phyloP scores from a whole-genome alignment of 2,329 filamentous ascomycete species.

The Verticillium isaacii region DNA sequence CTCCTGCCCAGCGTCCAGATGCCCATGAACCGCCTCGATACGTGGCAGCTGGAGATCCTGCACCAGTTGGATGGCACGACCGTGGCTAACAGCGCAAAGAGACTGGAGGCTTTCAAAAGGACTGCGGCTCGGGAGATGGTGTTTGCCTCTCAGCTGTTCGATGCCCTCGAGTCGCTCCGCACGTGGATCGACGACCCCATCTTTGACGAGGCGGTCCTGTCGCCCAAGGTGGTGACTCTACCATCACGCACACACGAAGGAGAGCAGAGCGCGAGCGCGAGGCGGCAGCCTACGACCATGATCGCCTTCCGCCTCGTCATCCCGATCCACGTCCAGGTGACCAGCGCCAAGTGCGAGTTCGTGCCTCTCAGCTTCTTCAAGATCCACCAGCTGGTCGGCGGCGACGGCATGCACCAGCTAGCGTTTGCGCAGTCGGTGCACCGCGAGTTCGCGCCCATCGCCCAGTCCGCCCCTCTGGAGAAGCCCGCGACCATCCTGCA shows the following conservation, averaged over 20 bases:
- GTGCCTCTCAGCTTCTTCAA: slow-evolving; percentile 62
- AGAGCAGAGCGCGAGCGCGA: slow-evolving; percentile 13
- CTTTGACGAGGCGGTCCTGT: slow-evolving; percentile 41
- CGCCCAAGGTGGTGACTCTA: slow-evolving; percentile 35
- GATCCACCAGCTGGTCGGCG: slow-evolving; percentile 58
- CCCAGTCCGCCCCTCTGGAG: slow-evolving; percentile 26
- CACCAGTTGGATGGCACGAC: slow-evolving; percentile 41
- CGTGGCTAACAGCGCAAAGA: slow-evolving; percentile 31
- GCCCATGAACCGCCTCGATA: slow-evolving; percentile 45
- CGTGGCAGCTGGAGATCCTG: slow-evolving; percentile 51
- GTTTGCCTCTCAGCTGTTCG: slow-evolving; percentile 40
- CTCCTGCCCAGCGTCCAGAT: slow-evolving; percentile 57
- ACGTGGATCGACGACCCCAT: slow-evolving; percentile 37
- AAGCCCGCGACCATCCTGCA: slow-evolving; percentile 12
- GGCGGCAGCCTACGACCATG: slow-evolving; percentile 26
- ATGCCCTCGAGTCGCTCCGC: slow-evolving; percentile 34
- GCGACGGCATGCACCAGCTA: slow-evolving; percentile 47
- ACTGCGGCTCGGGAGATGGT: slow-evolving; percentile 33
- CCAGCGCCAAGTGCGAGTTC: slow-evolving; percentile 50
- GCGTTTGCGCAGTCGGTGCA: slow-evolving; percentile 57
- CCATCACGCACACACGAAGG: slow-evolving; percentile 19
- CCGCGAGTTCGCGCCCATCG: slow-evolving; percentile 52
- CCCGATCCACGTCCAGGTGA: slow-evolving; percentile 52
- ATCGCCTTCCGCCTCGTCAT: slow-evolving; percentile 58
- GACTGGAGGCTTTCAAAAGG: slow-evolving; percentile 29